Base-by-base conservation (phyloP, 2,329 filamentous ascomycete genomes). In the Aspergillus puulaauensis region DNA sequence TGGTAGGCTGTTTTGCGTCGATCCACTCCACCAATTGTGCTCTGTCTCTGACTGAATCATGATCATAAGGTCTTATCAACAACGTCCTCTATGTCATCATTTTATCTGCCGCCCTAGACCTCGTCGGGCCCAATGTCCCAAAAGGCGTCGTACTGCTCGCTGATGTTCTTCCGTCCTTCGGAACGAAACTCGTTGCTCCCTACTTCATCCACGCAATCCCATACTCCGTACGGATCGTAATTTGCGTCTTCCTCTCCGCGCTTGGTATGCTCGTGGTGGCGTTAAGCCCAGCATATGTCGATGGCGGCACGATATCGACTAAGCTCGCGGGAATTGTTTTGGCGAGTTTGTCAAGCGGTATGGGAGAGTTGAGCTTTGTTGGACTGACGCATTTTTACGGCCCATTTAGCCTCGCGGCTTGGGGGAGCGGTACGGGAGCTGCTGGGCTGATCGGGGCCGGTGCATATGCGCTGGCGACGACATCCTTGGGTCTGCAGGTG, bases 21-120 rank as follows among this genome's bases (percentile, higher is more conserved):
- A 14, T 31, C 24, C 37, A n/a, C 33, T 21, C 21, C 21, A 44
- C 24, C 11, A 31, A 31, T 8, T 31, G 27, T 31, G 31, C 46
- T 27, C 17, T n/a, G 37, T 24, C 41, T 52, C 45, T 53, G 27
- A 46, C 33, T 21, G 19, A 39, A 46, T 47, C n/a, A 17, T 23
- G 52, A 39, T 39, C 31, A 24, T 23, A 68, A 93, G 91, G 91
- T 52, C 79, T 95, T 17, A 95, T 98, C 73, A 98, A 99, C 77
- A 98, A 98, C 78, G 91, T 98, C 66, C 89, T 97, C 77, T 98
- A 97, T 76, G 93, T 98, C 56, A 90, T 98, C 73, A 95, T 98
- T 71, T 89, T 99, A 68, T 96, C 92, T 31, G 90, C 95, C 37
- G 95, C 95, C 3, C 90, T 97, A 68, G 95, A 99, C 70, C 90